Evolutionary conservation across 257 asterid species (phyloP).

Genomic region (Petunia secreta): DNA sequence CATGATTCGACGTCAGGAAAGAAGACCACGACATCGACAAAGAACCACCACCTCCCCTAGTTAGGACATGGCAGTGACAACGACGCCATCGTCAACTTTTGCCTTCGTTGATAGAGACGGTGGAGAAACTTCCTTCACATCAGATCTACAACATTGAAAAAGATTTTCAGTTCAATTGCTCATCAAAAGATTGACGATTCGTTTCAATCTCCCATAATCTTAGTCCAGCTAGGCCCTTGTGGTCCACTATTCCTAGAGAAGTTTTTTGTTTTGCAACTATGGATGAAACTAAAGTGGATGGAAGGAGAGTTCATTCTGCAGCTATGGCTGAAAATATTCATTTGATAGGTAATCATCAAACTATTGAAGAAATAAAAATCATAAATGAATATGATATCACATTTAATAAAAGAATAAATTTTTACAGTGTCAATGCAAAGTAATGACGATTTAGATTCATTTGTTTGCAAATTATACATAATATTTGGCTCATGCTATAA

Average conservation of each 20-base stretch:
- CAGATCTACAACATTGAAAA: slow-evolving; percentile 54
- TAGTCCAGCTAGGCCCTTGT: slow-evolving; percentile 55
- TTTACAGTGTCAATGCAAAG: too few relatives aligned
- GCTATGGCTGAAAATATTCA: slow-evolving; percentile 58
- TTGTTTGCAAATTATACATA: too few relatives aligned
- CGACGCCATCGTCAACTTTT: too few relatives aligned
- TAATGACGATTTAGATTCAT: too few relatives aligned
- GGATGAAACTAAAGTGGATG: slow-evolving; percentile 78
- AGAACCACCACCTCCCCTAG: too few relatives aligned
- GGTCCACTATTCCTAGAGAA: slow-evolving; percentile 81
- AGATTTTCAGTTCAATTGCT: slow-evolving; percentile 66
- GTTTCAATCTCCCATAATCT: slow-evolving; percentile 58
- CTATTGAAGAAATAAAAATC: slow-evolving; percentile 56
- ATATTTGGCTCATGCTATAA: too few relatives aligned
- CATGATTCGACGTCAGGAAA: too few relatives aligned
- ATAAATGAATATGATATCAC: slow-evolving; percentile 40
- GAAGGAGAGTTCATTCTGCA: slow-evolving; percentile 82
- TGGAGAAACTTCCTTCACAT: slow-evolving; percentile 40
- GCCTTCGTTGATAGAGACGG: too few relatives aligned
- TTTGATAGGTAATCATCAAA: slow-evolving; percentile 69
- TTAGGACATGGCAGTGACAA: too few relatives aligned
- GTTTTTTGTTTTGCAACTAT: slow-evolving; percentile 77
- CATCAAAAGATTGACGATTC: slow-evolving; percentile 63
- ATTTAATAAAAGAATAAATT: too few relatives aligned
- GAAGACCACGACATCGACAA: too few relatives aligned